Evolutionary conservation across 176 grass and related monocot species (phyloP).

Genomic region (sorghum (Sorghum bicolor)): Sorghum_bicolor_NCBIv3 NC_012870.2:68267501-68268000

Average conservation of each 20-base stretch:
- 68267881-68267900: conserved; percentile 97
- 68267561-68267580: background rate
- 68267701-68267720: background rate
- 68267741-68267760: background rate
- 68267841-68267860: conserved; percentile 91
- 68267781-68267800: background rate
- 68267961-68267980: conserved; percentile 71
- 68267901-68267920: conserved; percentile 88
- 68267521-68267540: background rate
- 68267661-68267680: background rate
- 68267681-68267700: background rate
- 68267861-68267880: conserved; percentile 87
- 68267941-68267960: conserved; percentile 79
- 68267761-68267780: background rate
- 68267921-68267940: conserved; percentile 74
- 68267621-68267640: background rate
- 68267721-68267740: background rate
- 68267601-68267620: background rate
- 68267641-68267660: background rate
- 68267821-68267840: conserved; percentile 13
- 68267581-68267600: background rate
- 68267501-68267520: background rate
- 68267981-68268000: conserved; percentile 79
- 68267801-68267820: conserved; percentile 17
- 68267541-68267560: background rate